Conservation (phyloP, 352 stramenopile genomes). For the Plasmopara muralis region DNA sequence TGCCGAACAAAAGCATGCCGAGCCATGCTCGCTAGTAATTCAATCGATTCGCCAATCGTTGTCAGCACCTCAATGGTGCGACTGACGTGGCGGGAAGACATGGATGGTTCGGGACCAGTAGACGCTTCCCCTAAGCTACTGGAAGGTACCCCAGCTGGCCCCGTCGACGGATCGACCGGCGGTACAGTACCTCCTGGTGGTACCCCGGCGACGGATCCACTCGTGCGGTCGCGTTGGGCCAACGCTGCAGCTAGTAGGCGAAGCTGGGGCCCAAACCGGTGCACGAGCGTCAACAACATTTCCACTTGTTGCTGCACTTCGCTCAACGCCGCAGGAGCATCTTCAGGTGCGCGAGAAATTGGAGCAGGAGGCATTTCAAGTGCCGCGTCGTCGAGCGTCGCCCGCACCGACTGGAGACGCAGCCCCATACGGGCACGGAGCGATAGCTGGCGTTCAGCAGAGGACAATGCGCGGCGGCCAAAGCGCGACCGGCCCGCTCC, state of each 20-base stretch:
- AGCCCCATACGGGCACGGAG: slow-evolving; percentile 32
- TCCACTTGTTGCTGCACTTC: slow-evolving; percentile 48
- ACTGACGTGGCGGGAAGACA: slow-evolving; percentile 24
- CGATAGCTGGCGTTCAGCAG: slow-evolving; percentile 24
- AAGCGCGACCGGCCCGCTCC: slow-evolving; percentile 13
- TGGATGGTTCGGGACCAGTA: slow-evolving; percentile 1
- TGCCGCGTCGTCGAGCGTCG: slow-evolving; percentile 35
- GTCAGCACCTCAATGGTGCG: slow-evolving; percentile 50
- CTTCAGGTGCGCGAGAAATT: slow-evolving; percentile 13
- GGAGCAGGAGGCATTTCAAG: slow-evolving; percentile 24
- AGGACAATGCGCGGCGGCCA: slow-evolving; percentile 11
- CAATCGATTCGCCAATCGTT: slow-evolving; percentile 43
- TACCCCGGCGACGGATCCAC: neutral
- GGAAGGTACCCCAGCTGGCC: neutral
- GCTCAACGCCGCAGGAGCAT: slow-evolving; percentile 14
- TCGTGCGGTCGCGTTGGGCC: slow-evolving; percentile 25
- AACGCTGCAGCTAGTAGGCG: slow-evolving; percentile 43
- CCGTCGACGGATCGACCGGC: neutral
- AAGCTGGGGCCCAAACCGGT: slow-evolving; percentile 41
- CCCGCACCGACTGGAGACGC: slow-evolving; percentile 33
- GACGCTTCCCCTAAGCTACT: neutral
- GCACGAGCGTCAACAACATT: slow-evolving; percentile 36
- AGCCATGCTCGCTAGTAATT: slow-evolving; percentile 40
- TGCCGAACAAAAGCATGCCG: slow-evolving; percentile 49
- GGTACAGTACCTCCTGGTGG: neutral